phyloP scores from a whole-genome alignment of 495 filamentous ascomycete species.

The Filosporella fistucella region DNA sequence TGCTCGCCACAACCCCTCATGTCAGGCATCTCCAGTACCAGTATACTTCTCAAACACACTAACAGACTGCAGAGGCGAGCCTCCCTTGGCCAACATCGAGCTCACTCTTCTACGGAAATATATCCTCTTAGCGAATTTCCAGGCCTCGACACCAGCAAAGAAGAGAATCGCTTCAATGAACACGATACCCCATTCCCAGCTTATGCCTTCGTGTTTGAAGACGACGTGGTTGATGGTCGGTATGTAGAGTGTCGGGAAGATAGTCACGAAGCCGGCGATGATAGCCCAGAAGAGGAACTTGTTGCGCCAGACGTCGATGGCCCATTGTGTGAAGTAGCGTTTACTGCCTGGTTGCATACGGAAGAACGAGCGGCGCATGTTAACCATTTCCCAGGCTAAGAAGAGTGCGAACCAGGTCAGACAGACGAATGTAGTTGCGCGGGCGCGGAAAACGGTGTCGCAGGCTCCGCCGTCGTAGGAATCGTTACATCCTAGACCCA shows the following conservation, averaged over 20 bases:
- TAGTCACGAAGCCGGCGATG: constrained; percentile 61
- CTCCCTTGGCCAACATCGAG: no score
- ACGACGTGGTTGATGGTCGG: constrained; percentile 65
- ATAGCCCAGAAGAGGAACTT: constrained; percentile 44
- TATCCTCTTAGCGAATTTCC: constrained; percentile 62
- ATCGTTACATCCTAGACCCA: constrained; percentile 61
- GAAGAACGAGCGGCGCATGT: constrained; percentile 66
- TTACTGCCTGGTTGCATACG: constrained; percentile 54
- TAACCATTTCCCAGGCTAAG: constrained; percentile 69
- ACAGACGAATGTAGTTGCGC: constrained; percentile 66
- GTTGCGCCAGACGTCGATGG: constrained; percentile 64
- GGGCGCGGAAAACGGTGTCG: constrained; percentile 63
- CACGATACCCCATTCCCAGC: constrained; percentile 68
- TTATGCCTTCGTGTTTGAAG: constrained; percentile 65
- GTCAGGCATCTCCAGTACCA: no score
- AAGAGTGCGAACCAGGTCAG: constrained; percentile 74
- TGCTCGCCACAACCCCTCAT: no score
- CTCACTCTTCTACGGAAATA: no score
- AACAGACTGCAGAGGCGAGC: no score
- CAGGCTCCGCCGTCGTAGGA: constrained; percentile 47
- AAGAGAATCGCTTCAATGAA: constrained; percentile 56
- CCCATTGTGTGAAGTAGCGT: constrained; percentile 50
- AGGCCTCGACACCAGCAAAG: constrained; percentile 58
- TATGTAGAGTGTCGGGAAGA: constrained; percentile 69
- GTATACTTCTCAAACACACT: no score